These are phyloP conservation scores for Vanrija humicola DNA, from an alignment of 1,284 basidiomycete genomes.

Conservation along the genomic window DNA sequence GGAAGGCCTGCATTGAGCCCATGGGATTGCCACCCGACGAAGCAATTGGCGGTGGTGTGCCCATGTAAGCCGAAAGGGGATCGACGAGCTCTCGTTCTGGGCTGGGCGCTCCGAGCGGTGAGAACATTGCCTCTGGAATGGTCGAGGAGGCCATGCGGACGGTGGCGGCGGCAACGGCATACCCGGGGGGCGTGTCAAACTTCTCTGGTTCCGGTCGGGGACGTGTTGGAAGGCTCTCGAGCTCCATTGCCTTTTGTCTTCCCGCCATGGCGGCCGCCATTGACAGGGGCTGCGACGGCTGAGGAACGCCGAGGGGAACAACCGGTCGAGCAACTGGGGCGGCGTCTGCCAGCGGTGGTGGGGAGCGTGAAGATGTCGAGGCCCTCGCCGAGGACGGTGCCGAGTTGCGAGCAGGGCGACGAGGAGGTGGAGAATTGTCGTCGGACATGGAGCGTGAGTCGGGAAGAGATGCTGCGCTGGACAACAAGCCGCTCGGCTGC, in stretches of 20 bases:
- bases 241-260: slow-evolving; percentile 23
- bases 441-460: no score
- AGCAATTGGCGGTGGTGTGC: slow-evolving; percentile 52
- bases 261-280: slow-evolving; percentile 20
- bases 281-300: slow-evolving; percentile 4
- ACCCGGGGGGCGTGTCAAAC: slow-evolving; percentile 26
- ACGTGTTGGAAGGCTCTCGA: slow-evolving; percentile 17
- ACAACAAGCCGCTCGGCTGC: no score
- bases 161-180: slow-evolving; percentile 64
- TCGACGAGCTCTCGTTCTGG: slow-evolving; percentile 82
- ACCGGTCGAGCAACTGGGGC: slow-evolving; percentile 25
- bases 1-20: no score
- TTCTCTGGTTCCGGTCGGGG: slow-evolving; percentile 19
- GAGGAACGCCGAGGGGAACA: slow-evolving; percentile 3
- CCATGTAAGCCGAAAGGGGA: slow-evolving; percentile 57
- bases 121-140: slow-evolving; percentile 35
- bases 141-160: slow-evolving; percentile 66
- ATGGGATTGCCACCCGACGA: neutral
- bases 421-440: slow-evolving; percentile 7
- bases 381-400: slow-evolving; percentile 6
- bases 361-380: slow-evolving; percentile 2
- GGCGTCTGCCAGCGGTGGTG: neutral
- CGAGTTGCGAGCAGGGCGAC: slow-evolving; percentile 18
- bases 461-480: no score
- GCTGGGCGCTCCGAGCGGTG: slow-evolving; percentile 72